Base-by-base conservation (phyloP, 2,329 filamentous ascomycete genomes). In the Cordyceps militaris region DNA sequence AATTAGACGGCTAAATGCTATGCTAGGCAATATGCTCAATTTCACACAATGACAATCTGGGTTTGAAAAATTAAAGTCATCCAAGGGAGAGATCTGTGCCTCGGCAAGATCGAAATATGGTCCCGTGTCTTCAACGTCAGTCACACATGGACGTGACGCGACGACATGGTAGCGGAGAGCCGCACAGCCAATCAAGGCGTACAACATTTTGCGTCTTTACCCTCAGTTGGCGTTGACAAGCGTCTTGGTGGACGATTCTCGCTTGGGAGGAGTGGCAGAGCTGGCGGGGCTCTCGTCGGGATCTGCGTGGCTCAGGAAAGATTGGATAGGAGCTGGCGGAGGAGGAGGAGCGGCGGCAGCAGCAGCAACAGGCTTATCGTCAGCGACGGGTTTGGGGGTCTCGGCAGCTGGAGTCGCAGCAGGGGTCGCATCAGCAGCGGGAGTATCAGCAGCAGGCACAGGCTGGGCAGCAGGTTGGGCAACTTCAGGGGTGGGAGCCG, bases 281-380 rank as follows among this genome's bases (percentile, higher is more conserved):
- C 60, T 60, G 13, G 61, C 61, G 4, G 61, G 61, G 19, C 60
- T 61, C 38, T 59, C 61, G 30, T 62, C 61, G 3, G 61, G 61
- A 30, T 62, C 60, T 10, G 36, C 21, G 38, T 53, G 11, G 43
- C 30, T 46, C 24, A 30, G 51, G 24, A 49, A 19, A 36, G 51
- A 4, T 3, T 23, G 14, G 9, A 52, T 32, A 8, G 47, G 34
- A 36, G 44, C 54, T 3, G 48, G 36, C 11, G 36, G 23, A 23
- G 56, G 7, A 46, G 56, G 10, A 10, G 49, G 6, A 11, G 38
- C 16, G 3, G 48, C 32, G 3, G 38, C n/a, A 23, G 56, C 38
- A 7, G 46, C 59, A 36, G 52, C 56, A 14, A 13, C 8, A 10
- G 21, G 11, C 51, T 50, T 57, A 10, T 48, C 50, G 19, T 47